Evolutionary conservation across 441 rosid genomes (phyloP), one percentile per base, ranked within the genome.

Genomic region (Pelargonium fulgidum): DNA sequence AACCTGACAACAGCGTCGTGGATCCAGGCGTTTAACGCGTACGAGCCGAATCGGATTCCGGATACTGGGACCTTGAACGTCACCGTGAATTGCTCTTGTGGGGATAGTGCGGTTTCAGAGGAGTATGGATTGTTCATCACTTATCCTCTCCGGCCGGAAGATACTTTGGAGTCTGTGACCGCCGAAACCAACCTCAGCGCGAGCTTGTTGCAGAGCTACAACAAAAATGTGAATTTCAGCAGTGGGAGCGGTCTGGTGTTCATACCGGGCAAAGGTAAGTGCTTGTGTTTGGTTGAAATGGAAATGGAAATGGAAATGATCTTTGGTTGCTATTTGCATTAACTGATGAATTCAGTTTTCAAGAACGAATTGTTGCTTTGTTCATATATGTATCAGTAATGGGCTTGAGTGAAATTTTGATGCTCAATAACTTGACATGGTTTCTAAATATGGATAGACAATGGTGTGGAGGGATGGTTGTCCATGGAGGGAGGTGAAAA

Each of bases 1-100:
- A 47, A 13, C 56, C 72, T 82, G 17, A 80, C 82, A 1, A 82
- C 83, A 0, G 68, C 7, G 65, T 73, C 64, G 2, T 78, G 81
- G 80, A 45, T 82, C 64, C 72, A 47, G 3, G 44, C 71, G 22
- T 74, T 72, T 67, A 76, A 82, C 33, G 0, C 0, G 6, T 78
- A 67, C 68, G 64, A 69, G 11, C 24, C 67, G 0, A 71, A 59
- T 1, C 66, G 26, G 4, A 81, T 83, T 5, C 84, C 84, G 14
- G 64, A 11, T 7, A 0, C 0, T 20, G 71, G 52, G 13, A 36
- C 36, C 2, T 69, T 87, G 29, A 82, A 84, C 3, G 89, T 86
- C n/a, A 82, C 86, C 0, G 78, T 87, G 16, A 87, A 87, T 65
- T 86, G 90, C 69, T 84, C 92, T 0, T 87, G 92, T 26, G 90